Conservation (phyloP, 768 basidiomycete species). For the Candolleomyces aberdarensis region DNA sequence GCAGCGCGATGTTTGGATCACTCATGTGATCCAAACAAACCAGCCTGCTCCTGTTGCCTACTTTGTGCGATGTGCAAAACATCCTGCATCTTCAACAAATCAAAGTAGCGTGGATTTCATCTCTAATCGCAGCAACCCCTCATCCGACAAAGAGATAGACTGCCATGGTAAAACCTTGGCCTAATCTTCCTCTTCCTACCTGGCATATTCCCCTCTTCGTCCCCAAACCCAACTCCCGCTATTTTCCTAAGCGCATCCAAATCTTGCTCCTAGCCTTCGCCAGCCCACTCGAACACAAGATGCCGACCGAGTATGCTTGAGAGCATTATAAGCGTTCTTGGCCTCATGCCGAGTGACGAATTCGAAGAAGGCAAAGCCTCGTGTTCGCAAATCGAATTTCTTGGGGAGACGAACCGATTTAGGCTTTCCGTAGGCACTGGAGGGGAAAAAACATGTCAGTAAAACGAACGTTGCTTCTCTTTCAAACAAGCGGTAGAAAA, state of each 20-base stretch:
- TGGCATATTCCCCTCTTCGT: conserved; percentile 56
- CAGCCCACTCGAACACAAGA: conserved; percentile 93
- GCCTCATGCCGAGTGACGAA: conserved; percentile 90
- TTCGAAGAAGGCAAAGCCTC: conserved; percentile 97
- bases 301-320: conserved; percentile 94
- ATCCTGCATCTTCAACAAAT: too few species aligned
- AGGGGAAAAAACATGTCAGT: background rate
- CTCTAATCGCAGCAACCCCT: too few species aligned
- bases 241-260: conserved; percentile 74
- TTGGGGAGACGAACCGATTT: conserved; percentile 93
- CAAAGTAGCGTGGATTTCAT: too few species aligned
- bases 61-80: too few species aligned
- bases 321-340: conserved; percentile 79
- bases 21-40: too few species aligned
- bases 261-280: conserved; percentile 69
- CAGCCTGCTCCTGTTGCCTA: too few species aligned
- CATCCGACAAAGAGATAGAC: too few species aligned
- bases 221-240: conserved; percentile 75
- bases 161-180: too few species aligned
- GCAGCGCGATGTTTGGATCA: too few species aligned
- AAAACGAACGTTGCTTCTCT: background rate
- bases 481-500: background rate
- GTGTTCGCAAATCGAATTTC: conserved; percentile 82
- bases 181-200: conserved; percentile 69
- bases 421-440: conserved; percentile 84